Evolutionary conservation across 306 rosid genomes (phyloP), one percentile per base, ranked within the genome.

Genomic region (Trichosanthes truncata): DNA sequence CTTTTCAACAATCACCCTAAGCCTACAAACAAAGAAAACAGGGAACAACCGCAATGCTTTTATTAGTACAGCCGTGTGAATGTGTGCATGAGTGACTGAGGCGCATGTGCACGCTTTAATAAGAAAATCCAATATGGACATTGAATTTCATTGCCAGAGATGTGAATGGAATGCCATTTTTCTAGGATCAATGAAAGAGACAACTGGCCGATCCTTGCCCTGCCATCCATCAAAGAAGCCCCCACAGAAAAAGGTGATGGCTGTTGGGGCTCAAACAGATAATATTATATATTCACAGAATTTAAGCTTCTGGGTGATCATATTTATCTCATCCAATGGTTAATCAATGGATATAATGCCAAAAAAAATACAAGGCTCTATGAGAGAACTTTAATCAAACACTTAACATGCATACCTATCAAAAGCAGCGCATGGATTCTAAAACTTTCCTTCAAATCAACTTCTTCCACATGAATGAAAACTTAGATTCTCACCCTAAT

Each of bases 251-350:
- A 83, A 81, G 80, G 81, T 73, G 65, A 29, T 45, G 51, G 78
- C 80, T 83, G 86, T 57, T 78, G 71, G 74, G 80, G 84, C 80
- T 84, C 84, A 61, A 84, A 69, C 45, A 77, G 79, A 55, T 73
- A 41, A 61, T 21, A 60, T 40, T 72, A 49, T 31, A 49, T 29
- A 51, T 29, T 73, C 45, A 45, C 76, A 40, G 35, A 69, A 69
- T 43, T 69, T 71, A 53, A 49, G 46, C 62, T 51, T 9, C 25
- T 51, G 18, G 21, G 23, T 29, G 61, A 31, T 41, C 43, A 51
- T 7, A 18, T 74, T 74, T 17, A 49, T 15, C 78, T 74, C 62
- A 31, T 17, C 45, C 10, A 51, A 74, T 51, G 29, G 78, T 17
- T 31, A 45, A 73, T 45, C 36, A 46, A 45, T 45, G 26, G 41